Evolutionary conservation across 2,329 filamentous ascomycete species (phyloP), one percentile per base, ranked within the genome.

Genomic region (Calonectria naviculata): DNA sequence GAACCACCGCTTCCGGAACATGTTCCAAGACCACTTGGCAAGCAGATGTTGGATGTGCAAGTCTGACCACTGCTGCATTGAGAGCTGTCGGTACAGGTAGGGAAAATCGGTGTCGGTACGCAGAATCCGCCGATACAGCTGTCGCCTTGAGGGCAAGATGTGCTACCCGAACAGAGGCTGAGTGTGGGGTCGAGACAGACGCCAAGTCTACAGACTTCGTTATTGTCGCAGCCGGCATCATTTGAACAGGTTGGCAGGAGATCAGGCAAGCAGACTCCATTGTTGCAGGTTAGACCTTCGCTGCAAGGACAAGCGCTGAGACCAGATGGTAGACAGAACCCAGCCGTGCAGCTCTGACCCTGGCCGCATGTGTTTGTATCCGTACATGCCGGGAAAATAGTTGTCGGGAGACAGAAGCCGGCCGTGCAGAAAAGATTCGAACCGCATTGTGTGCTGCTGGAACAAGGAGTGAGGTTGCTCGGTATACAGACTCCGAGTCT

Each of bases 121-220:
- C 67, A 69, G 21, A 47, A 24, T 19, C 67, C 67, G 5, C 47
- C 67, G 3, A 62, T 47, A 15, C 67, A 69, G n/a, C 41, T 63
- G 28, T 46, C 15, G 21, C 42, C 42, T 21, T 63, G 60, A 5
- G 38, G 3, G 29, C 60, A 63, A 4, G 41, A 17, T 24, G 60
- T 46, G 17, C 21, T 34, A 19, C 29, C 36, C 6, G 42, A 24
- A 29, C 60, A 68, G 24, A 36, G 31, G 21, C 34, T 47, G 5
- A 61, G 42, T 15, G 4, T 21, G 5, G 42, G 9, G 19, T 44
- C 38, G 19, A 61, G 19, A n/a, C 65, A 67, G 6, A 62, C 28
- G 12, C 65, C 65, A n/a, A 68, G 47, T n/a, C 29, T 12, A 24
- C 41, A 31, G 12, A 47, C 24, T 12, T 44, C 19, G n/a, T 36